phyloP scores from a whole-genome alignment of 2,329 filamentous ascomycete species.

The Leptographium lundbergii region DNA sequence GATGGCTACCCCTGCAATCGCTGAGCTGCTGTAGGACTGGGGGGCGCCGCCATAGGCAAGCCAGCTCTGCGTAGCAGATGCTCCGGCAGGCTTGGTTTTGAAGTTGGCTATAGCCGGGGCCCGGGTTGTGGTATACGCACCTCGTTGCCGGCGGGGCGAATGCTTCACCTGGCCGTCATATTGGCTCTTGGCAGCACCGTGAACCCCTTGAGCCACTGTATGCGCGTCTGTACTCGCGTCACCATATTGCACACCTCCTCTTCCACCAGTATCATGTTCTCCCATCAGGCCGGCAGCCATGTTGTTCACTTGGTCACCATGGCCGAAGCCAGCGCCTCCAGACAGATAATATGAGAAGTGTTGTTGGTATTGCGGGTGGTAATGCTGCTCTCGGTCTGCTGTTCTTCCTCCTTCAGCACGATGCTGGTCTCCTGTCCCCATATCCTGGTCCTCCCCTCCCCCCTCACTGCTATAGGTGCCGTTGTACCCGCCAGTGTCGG shows the following conservation, averaged over 20 bases:
- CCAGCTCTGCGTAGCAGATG: too few species aligned
- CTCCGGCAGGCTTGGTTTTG: background rate
- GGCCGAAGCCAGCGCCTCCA: background rate
- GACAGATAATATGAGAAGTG: constrained; percentile 1
- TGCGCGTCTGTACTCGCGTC: background rate
- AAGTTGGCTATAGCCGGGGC: background rate
- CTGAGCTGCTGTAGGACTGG: background rate
- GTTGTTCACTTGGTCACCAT: background rate
- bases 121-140: background rate
- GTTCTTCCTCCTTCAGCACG: background rate
- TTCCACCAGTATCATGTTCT: background rate
- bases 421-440: background rate
- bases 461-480: background rate
- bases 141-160: background rate
- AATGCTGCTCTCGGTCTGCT: background rate
- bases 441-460: background rate
- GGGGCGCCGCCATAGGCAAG: too few species aligned
- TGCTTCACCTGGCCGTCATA: background rate
- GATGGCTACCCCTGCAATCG: too few species aligned
- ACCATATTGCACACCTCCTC: background rate
- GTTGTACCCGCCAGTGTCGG: background rate
- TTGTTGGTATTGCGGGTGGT: constrained; percentile 1
- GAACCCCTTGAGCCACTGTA: too few species aligned
- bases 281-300: background rate
- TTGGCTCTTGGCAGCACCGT: background rate